These are phyloP conservation scores for Bathelium albidoporum DNA, from an alignment of 495 filamentous ascomycete genomes.

Conservation along the genomic window DNA sequence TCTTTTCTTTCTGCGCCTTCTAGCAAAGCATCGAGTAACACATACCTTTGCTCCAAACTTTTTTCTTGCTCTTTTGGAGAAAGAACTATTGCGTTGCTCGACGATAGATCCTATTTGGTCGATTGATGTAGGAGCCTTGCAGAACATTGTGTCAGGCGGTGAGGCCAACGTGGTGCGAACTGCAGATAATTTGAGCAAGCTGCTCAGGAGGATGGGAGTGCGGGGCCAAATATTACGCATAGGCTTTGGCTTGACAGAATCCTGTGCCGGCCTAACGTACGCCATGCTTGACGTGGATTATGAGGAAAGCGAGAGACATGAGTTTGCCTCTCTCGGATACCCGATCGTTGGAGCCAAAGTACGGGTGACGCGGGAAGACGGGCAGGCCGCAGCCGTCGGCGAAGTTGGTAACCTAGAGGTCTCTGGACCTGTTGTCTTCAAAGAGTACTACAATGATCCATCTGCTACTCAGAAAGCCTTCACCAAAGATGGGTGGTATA, in stretches of 20 bases:
- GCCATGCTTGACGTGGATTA: background rate
- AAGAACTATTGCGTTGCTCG: background rate
- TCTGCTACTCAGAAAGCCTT: slow-evolving; percentile 72
- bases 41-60: background rate
- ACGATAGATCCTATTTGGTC: background rate
- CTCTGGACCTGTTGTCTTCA: slow-evolving; percentile 68
- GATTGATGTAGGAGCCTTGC: background rate
- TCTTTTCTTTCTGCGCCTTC: background rate
- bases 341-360: background rate
- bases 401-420: background rate
- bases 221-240: background rate
- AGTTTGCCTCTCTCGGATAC: background rate
- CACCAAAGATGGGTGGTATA: slow-evolving; percentile 72
- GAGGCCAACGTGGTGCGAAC: background rate
- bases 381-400: background rate
- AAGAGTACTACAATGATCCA: slow-evolving; percentile 78
- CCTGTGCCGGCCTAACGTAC: background rate
- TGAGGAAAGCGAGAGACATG: background rate
- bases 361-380: background rate
- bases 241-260: background rate
- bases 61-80: background rate
- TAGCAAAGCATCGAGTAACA: background rate
- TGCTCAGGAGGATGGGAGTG: background rate
- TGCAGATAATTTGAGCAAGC: background rate
- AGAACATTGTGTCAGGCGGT: background rate